phyloP scores from a whole-genome alignment of 2,329 filamentous ascomycete genomes.

The Alternaria alternata region DNA sequence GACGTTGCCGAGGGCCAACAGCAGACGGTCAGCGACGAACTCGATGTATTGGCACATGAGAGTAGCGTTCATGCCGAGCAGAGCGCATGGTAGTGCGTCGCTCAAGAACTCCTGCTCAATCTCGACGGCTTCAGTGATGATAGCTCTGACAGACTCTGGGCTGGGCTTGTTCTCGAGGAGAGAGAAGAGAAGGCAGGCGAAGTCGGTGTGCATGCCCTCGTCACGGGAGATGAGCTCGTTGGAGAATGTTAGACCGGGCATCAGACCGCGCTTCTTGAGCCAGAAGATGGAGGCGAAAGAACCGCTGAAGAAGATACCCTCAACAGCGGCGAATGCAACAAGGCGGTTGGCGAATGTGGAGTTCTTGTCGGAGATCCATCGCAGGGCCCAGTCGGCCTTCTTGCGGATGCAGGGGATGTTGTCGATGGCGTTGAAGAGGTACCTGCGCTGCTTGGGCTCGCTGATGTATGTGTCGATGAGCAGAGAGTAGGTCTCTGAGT shows the following conservation, averaged over 20 bases:
- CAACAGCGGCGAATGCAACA: slow-evolving; percentile 95
- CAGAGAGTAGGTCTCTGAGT: slow-evolving; percentile 99
- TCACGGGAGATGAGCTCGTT: slow-evolving; percentile 99
- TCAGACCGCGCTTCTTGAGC: slow-evolving; percentile 99
- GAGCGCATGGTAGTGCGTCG: slow-evolving; percentile 88
- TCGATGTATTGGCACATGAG: slow-evolving; percentile 99
- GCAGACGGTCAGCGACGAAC: slow-evolving; percentile 95
- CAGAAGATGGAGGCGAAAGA: slow-evolving; percentile 99
- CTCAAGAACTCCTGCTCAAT: slow-evolving; percentile 99
- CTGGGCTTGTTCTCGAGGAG: slow-evolving; percentile 91
- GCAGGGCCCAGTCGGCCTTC: slow-evolving; percentile 97
- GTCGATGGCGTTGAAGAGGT: slow-evolving; percentile 98
- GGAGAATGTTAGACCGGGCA: slow-evolving; percentile 98
- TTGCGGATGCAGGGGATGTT: slow-evolving; percentile 98
- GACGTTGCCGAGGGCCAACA: slow-evolving; percentile 90
- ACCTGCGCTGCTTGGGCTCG: slow-evolving; percentile 90
- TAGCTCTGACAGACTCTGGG: slow-evolving; percentile 80
- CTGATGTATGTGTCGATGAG: slow-evolving; percentile 99
- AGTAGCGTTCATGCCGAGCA: slow-evolving; percentile 96
- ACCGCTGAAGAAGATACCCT: slow-evolving; percentile 99
- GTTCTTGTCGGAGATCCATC: slow-evolving; percentile 92
- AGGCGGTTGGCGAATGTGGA: slow-evolving; percentile 96
- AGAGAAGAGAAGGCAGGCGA: slow-evolving; percentile 97
- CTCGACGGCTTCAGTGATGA: slow-evolving; percentile 91
- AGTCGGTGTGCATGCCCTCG: slow-evolving; percentile 99